A percentile compares a stretch with the other conserved stretches of the same genome.
Evolutionary conservation across 2,329 filamentous ascomycete genomes (phyloP).

Genomic region (Diaporthe sp.): DNA sequence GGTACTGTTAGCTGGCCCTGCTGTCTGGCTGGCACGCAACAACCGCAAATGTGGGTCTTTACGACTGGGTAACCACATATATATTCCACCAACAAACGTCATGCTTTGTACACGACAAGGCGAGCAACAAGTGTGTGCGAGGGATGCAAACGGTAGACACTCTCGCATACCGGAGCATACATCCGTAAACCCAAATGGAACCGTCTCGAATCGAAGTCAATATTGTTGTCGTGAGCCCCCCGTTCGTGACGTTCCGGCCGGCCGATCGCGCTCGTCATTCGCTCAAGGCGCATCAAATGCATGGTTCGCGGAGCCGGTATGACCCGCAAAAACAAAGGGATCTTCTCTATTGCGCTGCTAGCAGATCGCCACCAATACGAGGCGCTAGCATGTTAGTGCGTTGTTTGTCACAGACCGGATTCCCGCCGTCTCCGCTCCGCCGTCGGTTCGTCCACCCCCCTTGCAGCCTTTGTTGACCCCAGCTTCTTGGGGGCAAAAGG

Average conservation of each 20-base stretch:
- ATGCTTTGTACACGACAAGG: not conserved
- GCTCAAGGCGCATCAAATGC: conserved; percentile 8
- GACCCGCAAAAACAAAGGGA: conserved; percentile 21
- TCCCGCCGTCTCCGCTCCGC: conserved; percentile 16
- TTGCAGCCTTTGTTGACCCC: conserved; percentile 11
- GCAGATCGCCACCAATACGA: too few species aligned
- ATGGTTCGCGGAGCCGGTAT: conserved; percentile 20
- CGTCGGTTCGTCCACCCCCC: conserved; percentile 8
- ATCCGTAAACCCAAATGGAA: not conserved
- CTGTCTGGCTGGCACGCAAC: not conserved
- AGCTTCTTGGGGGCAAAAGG: conserved; percentile 28
- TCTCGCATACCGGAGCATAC: too few species aligned
- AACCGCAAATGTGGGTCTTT: not conserved
- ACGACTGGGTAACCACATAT: not conserved
- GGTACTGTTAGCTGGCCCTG: not conserved
- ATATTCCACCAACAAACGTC: not conserved
- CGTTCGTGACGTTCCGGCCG: conserved; percentile 8
- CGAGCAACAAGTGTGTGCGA: not conserved
- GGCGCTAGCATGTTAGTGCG: not conserved
- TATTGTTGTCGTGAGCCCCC: not conserved
- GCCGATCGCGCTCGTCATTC: conserved; percentile 30
- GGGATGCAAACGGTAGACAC: not conserved
- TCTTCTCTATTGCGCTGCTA: not conserved
- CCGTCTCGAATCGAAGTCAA: conserved; percentile 3
- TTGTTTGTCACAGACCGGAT: not conserved